Evolutionary conservation across 1,284 basidiomycete genomes (phyloP).

Genomic region (Marasmius fiardii): DNA sequence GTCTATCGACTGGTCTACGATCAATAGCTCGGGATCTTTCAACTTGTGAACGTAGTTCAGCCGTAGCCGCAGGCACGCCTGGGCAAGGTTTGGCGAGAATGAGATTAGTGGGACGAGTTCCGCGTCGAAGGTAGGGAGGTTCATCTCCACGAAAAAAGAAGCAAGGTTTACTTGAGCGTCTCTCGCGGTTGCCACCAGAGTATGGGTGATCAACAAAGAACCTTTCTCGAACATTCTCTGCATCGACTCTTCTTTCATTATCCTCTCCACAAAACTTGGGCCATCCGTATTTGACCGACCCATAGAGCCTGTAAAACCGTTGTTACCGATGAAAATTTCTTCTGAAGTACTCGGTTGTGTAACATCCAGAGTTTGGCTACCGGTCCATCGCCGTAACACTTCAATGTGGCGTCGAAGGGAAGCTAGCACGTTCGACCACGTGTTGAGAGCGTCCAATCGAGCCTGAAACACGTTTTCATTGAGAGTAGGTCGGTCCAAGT

Average conservation of each 20-base stretch:
- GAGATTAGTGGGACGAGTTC: slow-evolving; percentile 91
- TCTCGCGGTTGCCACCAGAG: slow-evolving; percentile 84
- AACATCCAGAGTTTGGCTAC: slow-evolving; percentile 85
- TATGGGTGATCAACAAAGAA: slow-evolving; percentile 84
- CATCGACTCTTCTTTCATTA: slow-evolving; percentile 96
- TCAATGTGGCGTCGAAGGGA: slow-evolving; percentile 76
- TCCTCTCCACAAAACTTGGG: slow-evolving; percentile 87
- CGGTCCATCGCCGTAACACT: slow-evolving; percentile 87
- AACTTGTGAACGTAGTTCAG: slow-evolving; percentile 91
- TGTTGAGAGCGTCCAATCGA: slow-evolving; percentile 82
- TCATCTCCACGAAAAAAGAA: slow-evolving; percentile 74
- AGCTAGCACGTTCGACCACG: slow-evolving; percentile 86
- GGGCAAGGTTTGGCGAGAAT: slow-evolving; percentile 93
- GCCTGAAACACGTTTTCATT: slow-evolving; percentile 66
- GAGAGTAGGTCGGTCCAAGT: slow-evolving; percentile 72
- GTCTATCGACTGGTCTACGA: slow-evolving; percentile 96
- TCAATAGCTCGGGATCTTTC: slow-evolving; percentile 83
- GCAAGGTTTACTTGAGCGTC: slow-evolving; percentile 85
- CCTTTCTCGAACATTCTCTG: slow-evolving; percentile 94
- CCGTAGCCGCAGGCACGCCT: slow-evolving; percentile 87
- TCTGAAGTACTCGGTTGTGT: slow-evolving; percentile 67
- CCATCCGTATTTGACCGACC: slow-evolving; percentile 46
- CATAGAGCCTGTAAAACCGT: slow-evolving; percentile 23
- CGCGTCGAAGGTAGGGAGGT: slow-evolving; percentile 89
- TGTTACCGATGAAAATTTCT: slow-evolving; percentile 46